Percentiles rank a stretch among this genome's conserved stretches.
These are phyloP conservation scores for Colletotrichum sp. DNA, from an alignment of 2,329 filamentous ascomycete genomes.

Conservation along the genomic window DNA sequence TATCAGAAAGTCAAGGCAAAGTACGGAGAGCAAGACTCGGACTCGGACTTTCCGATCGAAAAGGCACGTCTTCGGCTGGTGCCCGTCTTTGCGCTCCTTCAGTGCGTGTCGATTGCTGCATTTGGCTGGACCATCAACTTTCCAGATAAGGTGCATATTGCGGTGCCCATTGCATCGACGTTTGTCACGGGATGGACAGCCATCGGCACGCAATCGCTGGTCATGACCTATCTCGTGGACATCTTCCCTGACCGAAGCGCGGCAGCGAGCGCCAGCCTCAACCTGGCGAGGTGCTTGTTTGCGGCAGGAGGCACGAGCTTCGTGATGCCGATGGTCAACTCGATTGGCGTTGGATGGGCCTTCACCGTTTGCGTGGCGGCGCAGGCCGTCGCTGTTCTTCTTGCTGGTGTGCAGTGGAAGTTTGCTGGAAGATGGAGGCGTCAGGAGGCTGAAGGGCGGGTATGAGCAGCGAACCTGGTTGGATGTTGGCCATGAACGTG, in stretches of 20 bases:
- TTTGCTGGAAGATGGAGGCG: slow-evolving; percentile 42
- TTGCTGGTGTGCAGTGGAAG: slow-evolving; percentile 48
- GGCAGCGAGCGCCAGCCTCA: slow-evolving; percentile 56
- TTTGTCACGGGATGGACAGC: slow-evolving; percentile 59
- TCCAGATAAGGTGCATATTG: slow-evolving; percentile 45
- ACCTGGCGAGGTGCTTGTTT: slow-evolving; percentile 56
- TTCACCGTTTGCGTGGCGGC: slow-evolving; percentile 50
- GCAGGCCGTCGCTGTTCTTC: slow-evolving; percentile 49
- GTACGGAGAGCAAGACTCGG: background rate
- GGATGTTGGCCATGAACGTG: background rate
- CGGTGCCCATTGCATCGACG: slow-evolving; percentile 52
- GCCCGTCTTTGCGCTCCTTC: slow-evolving; percentile 46
- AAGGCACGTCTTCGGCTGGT: slow-evolving; percentile 55
- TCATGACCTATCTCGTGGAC: slow-evolving; percentile 60
- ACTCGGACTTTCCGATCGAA: slow-evolving; percentile 48
- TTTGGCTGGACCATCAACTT: slow-evolving; percentile 61
- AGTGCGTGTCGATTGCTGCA: slow-evolving; percentile 49
- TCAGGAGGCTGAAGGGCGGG: slow-evolving; percentile 8
- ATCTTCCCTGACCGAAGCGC: slow-evolving; percentile 54
- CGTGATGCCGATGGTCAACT: slow-evolving; percentile 53
- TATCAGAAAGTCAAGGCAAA: slow-evolving; percentile 47
- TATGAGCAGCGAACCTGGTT: background rate
- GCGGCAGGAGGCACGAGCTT: slow-evolving; percentile 49
- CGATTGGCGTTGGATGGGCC: slow-evolving; percentile 30
- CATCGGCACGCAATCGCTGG: slow-evolving; percentile 50